These are phyloP conservation scores for Silene coronaria DNA, from an alignment of 179 eudicot species.

Conservation along the genomic window DNA sequence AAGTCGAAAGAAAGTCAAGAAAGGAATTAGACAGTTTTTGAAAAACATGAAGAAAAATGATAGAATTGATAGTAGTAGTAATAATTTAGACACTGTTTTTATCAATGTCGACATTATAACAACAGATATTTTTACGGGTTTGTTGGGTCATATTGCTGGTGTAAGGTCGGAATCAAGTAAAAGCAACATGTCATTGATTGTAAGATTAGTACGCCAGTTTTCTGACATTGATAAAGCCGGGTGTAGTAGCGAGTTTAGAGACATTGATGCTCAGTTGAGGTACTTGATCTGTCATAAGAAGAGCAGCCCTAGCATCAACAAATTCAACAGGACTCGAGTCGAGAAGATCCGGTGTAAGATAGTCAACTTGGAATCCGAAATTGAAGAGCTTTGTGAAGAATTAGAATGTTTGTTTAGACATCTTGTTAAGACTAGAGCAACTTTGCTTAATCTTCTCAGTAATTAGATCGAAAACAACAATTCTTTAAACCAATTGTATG, in stretches of 20 bases:
- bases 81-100: conserved; percentile 5
- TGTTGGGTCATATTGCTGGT: conserved; percentile 14
- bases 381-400: conserved; percentile 37
- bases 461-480: conserved; percentile 1
- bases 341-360: conserved; percentile 28
- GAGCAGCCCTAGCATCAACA: not conserved
- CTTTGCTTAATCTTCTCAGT: conserved; percentile 41
- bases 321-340: not conserved
- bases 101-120: conserved; percentile 15
- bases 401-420: conserved; percentile 40
- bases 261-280: conserved; percentile 23
- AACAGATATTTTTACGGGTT: conserved; percentile 9
- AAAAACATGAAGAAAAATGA: conserved; percentile 6
- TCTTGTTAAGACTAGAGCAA: conserved; percentile 40
- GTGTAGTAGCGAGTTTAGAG: conserved; percentile 18
- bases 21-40: not conserved
- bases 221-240: conserved; percentile 13
- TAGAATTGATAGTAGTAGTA: not conserved
- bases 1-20: conserved; percentile 22
- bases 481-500: not conserved
- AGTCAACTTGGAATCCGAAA: conserved; percentile 29
- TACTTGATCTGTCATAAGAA: conserved; percentile 24
- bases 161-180: conserved; percentile 13
- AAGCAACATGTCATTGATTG: conserved; percentile 14
- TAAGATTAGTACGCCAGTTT: conserved; percentile 18